Conservation (phyloP, 306 rosid genomes). For the Castanospermum australe region DNA sequence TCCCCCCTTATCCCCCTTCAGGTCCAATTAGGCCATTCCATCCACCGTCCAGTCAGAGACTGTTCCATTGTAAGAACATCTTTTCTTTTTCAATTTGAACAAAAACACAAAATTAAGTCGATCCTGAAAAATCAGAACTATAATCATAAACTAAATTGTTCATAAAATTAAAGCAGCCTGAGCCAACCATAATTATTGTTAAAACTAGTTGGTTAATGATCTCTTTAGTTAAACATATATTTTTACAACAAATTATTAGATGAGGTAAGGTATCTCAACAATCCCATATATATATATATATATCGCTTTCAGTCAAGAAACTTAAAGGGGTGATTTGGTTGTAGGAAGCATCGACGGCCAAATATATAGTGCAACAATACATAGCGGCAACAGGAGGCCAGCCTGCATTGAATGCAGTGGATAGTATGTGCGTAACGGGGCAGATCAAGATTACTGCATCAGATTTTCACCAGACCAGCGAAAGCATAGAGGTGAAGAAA, state of each 20-base stretch:
- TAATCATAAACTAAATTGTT: neutral
- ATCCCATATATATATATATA: neutral
- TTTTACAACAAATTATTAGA: no score
- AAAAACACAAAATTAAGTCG: neutral
- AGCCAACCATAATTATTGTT: neutral
- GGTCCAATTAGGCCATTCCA: slow-evolving; percentile 76
- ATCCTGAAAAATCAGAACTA: neutral
- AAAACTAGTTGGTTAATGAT: no score
- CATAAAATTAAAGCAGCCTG: neutral
- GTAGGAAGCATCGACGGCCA: slow-evolving; percentile 95
- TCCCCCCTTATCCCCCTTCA: slow-evolving; percentile 96
- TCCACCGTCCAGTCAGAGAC: slow-evolving; percentile 84
- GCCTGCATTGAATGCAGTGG: slow-evolving; percentile 70
- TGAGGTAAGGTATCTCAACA: neutral
- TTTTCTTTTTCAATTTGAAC: neutral
- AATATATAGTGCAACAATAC: slow-evolving; percentile 89
- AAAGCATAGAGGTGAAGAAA: slow-evolving; percentile 60
- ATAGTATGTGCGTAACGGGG: slow-evolving; percentile 86
- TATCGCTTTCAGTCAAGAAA: neutral
- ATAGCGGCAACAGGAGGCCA: slow-evolving; percentile 96
- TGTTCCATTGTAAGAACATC: slow-evolving; percentile 66
- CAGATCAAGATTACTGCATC: slow-evolving; percentile 75
- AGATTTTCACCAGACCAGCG: slow-evolving; percentile 65
- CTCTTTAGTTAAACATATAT: no score
- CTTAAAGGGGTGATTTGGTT: neutral